Evolutionary conservation across 352 stramenopile genomes (phyloP).

Genomic region (Pythium aquatile): DNA sequence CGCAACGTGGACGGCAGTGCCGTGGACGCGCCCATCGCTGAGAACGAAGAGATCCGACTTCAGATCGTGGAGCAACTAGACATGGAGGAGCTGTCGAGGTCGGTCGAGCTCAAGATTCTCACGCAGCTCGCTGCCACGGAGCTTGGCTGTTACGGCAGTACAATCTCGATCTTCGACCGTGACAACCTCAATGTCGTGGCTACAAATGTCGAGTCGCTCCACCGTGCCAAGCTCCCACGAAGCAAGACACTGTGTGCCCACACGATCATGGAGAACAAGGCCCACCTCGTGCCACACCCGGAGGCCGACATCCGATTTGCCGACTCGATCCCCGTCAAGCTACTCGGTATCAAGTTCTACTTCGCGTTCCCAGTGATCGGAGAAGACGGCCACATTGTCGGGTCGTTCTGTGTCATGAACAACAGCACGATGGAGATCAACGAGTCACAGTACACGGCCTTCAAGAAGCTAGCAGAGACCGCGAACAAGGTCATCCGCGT

Average conservation of each 20-base stretch:
- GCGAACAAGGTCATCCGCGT: slow-evolving; percentile 46
- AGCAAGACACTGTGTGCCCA: slow-evolving; percentile 66
- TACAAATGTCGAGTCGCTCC: slow-evolving; percentile 36
- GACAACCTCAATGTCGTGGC: slow-evolving; percentile 37
- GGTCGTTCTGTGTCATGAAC: slow-evolving; percentile 56
- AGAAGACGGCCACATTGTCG: slow-evolving; percentile 26
- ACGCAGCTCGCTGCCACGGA: slow-evolving; percentile 50
- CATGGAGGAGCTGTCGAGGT: slow-evolving; percentile 10
- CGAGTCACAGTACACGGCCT: slow-evolving; percentile 24
- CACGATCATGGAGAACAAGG: slow-evolving; percentile 55
- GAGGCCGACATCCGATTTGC: slow-evolving; percentile 68
- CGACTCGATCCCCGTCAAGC: slow-evolving; percentile 25
- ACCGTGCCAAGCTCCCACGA: slow-evolving; percentile 42
- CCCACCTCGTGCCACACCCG: slow-evolving; percentile 55
- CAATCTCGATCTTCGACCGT: slow-evolving; percentile 55
- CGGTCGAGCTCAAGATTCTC: slow-evolving; percentile 56
- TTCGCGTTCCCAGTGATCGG: slow-evolving; percentile 60
- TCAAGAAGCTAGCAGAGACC: slow-evolving; percentile 36
- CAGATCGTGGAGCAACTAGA: slow-evolving; percentile 8
- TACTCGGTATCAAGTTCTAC: slow-evolving; percentile 59
- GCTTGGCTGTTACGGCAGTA: slow-evolving; percentile 43
- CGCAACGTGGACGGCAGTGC: not conserved
- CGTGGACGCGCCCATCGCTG: not conserved
- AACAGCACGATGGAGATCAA: slow-evolving; percentile 48
- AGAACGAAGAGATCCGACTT: not conserved